Conservation (phyloP, 768 basidiomycete species). For the Mycena rebaudengoi region DNA sequence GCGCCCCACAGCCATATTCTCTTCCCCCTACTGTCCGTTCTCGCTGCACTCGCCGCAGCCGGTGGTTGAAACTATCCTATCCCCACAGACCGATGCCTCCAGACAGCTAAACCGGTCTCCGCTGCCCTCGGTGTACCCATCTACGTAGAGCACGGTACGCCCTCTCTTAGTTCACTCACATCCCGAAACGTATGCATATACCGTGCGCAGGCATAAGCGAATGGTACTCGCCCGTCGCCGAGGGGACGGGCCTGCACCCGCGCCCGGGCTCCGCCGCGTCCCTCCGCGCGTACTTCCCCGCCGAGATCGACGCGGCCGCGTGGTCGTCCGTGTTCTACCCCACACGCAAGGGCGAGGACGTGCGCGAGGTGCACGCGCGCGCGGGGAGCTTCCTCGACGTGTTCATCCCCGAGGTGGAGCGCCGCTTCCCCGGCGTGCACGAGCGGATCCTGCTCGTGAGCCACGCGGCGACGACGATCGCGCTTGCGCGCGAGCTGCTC, state of each 20-base stretch:
- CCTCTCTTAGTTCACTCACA: neutral
- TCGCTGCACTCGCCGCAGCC: neutral
- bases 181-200: neutral
- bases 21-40: slow-evolving; percentile 81
- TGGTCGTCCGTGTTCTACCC: slow-evolving; percentile 76
- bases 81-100: slow-evolving; percentile 81
- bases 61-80: neutral
- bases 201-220: slow-evolving; percentile 76
- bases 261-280: slow-evolving; percentile 67
- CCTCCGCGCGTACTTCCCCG: slow-evolving; percentile 63
- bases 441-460: slow-evolving; percentile 67
- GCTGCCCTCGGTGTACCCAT: slow-evolving; percentile 71
- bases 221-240: slow-evolving; percentile 80
- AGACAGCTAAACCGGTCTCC: slow-evolving; percentile 76
- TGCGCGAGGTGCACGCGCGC: slow-evolving; percentile 70
- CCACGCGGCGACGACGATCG: slow-evolving; percentile 81
- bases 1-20: slow-evolving; percentile 81
- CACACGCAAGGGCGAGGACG: slow-evolving; percentile 76
- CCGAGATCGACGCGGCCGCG: slow-evolving; percentile 60
- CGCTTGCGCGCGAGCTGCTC: slow-evolving; percentile 66
- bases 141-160: slow-evolving; percentile 79
- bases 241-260: slow-evolving; percentile 78
- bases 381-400: slow-evolving; percentile 56
- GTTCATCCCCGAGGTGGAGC: slow-evolving; percentile 62
- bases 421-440: slow-evolving; percentile 50